A percentile compares a stretch with the other conserved stretches of the same genome.
phyloP scores from a whole-genome alignment of 2,329 filamentous ascomycete genomes.

The Ophiostoma ips region DNA sequence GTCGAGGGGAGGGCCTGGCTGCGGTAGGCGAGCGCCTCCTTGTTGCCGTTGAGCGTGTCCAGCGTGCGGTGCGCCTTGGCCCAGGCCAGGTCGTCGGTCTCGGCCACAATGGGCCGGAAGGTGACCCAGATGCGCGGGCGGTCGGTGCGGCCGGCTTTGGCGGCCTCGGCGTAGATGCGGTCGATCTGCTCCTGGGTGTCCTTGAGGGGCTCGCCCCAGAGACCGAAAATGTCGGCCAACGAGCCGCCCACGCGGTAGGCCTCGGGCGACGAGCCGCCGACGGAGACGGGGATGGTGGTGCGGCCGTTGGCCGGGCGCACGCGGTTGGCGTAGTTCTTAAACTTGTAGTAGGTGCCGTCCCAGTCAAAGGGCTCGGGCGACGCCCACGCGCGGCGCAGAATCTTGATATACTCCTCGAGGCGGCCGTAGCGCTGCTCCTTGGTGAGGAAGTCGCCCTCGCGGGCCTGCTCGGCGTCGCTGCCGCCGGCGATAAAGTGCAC shows the following conservation, averaged over 20 bases:
- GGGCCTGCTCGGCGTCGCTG: conserved; percentile 44
- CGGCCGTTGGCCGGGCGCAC: conserved; percentile 37
- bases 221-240: conserved; percentile 47
- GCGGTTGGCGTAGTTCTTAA: conserved; percentile 41
- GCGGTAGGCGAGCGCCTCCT: conserved; percentile 7
- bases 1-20: conserved; percentile 15
- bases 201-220: conserved; percentile 50
- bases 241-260: conserved; percentile 46
- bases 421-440: conserved; percentile 45
- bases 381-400: conserved; percentile 43
- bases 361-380: conserved; percentile 45
- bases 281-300: conserved; percentile 38
- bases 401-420: conserved; percentile 47
- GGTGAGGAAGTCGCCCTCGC: conserved; percentile 43
- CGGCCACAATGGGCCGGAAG: conserved; percentile 46
- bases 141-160: conserved; percentile 40
- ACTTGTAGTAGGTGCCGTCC: conserved; percentile 45
- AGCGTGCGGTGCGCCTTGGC: conserved; percentile 43
- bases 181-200: conserved; percentile 51
- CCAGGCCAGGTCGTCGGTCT: conserved; percentile 50
- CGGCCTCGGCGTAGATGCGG: conserved; percentile 43
- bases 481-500: conserved; percentile 50
- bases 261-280: conserved; percentile 44
- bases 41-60: conserved; percentile 33
- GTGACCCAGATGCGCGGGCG: conserved; percentile 49